A percentile compares a stretch with the other conserved stretches of the same genome.
Conservation (phyloP, 129 eudicot species). For the Artemisia annua region DNA sequence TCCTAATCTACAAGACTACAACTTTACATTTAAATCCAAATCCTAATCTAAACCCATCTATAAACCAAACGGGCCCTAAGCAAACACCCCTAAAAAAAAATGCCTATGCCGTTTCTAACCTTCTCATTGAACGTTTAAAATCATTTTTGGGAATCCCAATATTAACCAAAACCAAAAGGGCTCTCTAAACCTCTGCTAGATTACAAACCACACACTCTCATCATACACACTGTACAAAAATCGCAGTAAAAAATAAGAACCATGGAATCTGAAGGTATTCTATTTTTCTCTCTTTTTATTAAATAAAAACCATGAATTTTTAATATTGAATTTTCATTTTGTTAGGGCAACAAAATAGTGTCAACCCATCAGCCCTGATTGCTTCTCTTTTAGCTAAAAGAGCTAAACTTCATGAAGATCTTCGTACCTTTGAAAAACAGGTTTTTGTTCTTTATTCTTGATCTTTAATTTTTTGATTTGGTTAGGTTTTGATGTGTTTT, state of each 20-base stretch:
- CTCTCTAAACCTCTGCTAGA: not conserved
- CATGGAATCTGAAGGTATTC: slow-evolving; percentile 49
- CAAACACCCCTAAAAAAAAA: no score
- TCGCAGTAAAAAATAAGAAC: slow-evolving; percentile 20
- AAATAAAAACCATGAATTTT: not conserved
- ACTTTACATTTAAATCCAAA: no score
- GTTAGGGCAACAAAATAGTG: slow-evolving; percentile 57
- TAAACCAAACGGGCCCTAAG: no score
- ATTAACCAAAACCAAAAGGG: slow-evolving; percentile 6
- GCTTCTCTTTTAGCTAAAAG: slow-evolving; percentile 65
- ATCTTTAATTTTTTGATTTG: not conserved
- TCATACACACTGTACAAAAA: slow-evolving; percentile 11
- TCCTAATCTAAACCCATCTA: no score
- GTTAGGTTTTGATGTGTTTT: not conserved
- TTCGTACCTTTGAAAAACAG: slow-evolving; percentile 83
- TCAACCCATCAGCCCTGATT: slow-evolving; percentile 66
- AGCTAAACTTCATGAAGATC: slow-evolving; percentile 88
- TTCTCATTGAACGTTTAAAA: no score
- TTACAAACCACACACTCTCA: slow-evolving; percentile 4
- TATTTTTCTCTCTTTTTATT: slow-evolving; percentile 14
- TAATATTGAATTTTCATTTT: slow-evolving; percentile 25
- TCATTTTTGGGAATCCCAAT: no score
- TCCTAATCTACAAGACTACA: no score
- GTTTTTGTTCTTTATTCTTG: slow-evolving; percentile 23
- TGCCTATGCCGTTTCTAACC: no score